Evolutionary conservation across 1,139 yeast species (phyloP), one percentile per base, ranked within the genome.

Genomic region (Taphrina flavorubra): DNA sequence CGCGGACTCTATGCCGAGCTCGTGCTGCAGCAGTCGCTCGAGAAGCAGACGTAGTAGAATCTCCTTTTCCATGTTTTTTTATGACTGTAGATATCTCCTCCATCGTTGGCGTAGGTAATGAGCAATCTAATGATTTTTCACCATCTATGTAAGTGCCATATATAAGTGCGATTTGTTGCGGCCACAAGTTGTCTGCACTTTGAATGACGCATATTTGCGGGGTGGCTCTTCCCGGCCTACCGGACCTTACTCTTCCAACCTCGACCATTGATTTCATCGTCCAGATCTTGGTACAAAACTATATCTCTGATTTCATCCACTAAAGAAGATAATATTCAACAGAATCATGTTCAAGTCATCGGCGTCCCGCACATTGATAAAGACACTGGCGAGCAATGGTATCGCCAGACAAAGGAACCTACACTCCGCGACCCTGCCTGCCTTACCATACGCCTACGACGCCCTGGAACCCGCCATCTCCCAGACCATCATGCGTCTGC

Each of bases 391-490:
- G 31, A 25, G 31, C 4, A 25, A 25, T 25, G 31, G 31, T 25
- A 25, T 25, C 31, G 31, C 4, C n/a, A n/a, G n/a, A 25, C 31
- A 25, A 25, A 25, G 31, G 31, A 25, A 2, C 31, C 4, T 25
- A 2, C 31, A 25, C 31, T 2, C 4, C 31, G 42, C 42, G 42
- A 40, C 69, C 20, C 34, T 65, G 8, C 69, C 69, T 6, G 25
- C 58, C 3, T 58, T 68, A 18, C 49, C 66, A 18, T 69, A 69
- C 53, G 69, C 63, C n/a, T 69, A 69, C 69, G 58, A 65, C 31
- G 97, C 94, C 34, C 84, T 92, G 72, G 98, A 92, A 81, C 98
- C 98, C 70, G 85, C 81, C 81, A 91, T 92, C 75, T 87, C 96
- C 57, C 96, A 92, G 66, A 86, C 90, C 78, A 92, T 92, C 81